Percentiles rank a stretch among this genome's conserved stretches.
Evolutionary conservation across 2,329 filamentous ascomycete species (phyloP).

Genomic region (Helminthosporium solani): DNA sequence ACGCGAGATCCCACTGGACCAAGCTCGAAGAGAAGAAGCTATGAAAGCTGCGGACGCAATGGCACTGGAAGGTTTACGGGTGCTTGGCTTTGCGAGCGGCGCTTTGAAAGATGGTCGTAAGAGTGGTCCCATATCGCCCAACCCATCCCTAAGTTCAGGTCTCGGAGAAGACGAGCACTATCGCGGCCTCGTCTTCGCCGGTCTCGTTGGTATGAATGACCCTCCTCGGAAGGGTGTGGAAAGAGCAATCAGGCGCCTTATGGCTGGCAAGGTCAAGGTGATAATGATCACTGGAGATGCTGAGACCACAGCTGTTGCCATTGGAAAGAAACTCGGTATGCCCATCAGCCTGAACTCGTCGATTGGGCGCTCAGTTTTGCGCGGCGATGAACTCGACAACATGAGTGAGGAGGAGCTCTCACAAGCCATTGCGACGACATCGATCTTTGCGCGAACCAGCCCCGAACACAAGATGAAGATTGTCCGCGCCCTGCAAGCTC

Average conservation of each 20-base stretch:
- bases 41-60: slow-evolving; percentile 78
- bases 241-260: slow-evolving; percentile 81
- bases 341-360: slow-evolving; percentile 65
- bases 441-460: slow-evolving; percentile 93
- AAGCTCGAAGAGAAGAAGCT: slow-evolving; percentile 70
- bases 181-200: slow-evolving; percentile 81
- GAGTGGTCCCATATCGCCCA: slow-evolving; percentile 36
- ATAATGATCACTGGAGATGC: slow-evolving; percentile 99
- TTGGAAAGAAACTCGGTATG: slow-evolving; percentile 95
- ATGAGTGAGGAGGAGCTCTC: slow-evolving; percentile 86
- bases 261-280: slow-evolving; percentile 92
- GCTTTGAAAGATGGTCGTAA: slow-evolving; percentile 46
- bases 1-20: slow-evolving; percentile 80
- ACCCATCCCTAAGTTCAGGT: slow-evolving; percentile 20
- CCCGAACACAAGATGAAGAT: slow-evolving; percentile 99
- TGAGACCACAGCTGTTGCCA: slow-evolving; percentile 90
- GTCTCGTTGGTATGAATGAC: slow-evolving; percentile 95
- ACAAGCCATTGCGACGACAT: slow-evolving; percentile 81
- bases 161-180: slow-evolving; percentile 70
- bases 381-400: slow-evolving; percentile 86
- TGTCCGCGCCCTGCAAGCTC: slow-evolving; percentile 82
- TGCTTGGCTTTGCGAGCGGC: slow-evolving; percentile 91
- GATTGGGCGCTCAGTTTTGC: slow-evolving; percentile 69
- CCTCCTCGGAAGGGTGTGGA: slow-evolving; percentile 89
- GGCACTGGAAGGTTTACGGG: slow-evolving; percentile 84